These are phyloP conservation scores for Alternaria triticina DNA, from an alignment of 2,329 filamentous ascomycete species.

Conservation along the genomic window DNA sequence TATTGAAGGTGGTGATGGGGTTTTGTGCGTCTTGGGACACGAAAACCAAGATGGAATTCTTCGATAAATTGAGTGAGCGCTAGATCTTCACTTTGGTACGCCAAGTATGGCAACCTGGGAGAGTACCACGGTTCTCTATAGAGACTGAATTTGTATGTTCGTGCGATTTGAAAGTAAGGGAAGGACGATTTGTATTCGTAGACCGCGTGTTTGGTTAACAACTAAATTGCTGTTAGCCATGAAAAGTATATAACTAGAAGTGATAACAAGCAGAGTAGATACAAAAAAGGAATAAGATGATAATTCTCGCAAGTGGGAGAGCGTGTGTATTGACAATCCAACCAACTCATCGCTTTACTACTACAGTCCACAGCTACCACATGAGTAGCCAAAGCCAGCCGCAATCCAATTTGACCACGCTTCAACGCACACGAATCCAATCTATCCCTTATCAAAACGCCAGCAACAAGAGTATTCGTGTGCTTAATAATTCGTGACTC, in stretches of 20 bases:
- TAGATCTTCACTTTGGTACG: constrained; percentile 9
- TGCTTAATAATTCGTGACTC: background rate
- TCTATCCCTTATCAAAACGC: constrained; percentile 1
- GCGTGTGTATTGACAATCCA: background rate
- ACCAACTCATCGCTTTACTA: background rate
- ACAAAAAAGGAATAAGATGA: too few species aligned
- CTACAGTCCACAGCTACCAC: background rate
- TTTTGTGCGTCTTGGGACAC: too few species aligned
- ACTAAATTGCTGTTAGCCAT: too few species aligned
- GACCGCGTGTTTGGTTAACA: background rate
- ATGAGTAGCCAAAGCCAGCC: background rate
- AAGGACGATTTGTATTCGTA: background rate
- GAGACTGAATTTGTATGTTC: background rate
- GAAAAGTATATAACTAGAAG: too few species aligned
- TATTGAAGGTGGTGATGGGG: background rate
- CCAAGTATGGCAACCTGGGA: constrained; percentile 7
- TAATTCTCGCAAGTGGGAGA: too few species aligned
- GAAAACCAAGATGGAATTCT: too few species aligned
- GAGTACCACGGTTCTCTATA: constrained; percentile 3
- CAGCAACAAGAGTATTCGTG: constrained; percentile 1
- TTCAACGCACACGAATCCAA: background rate
- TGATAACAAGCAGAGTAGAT: too few species aligned
- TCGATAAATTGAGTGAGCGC: constrained; percentile 6
- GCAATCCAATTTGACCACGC: background rate
- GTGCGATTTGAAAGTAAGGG: background rate